Evolutionary conservation across 345 rosid genomes (phyloP), one percentile per base, ranked within the genome.

Genomic region (Camelina hispida): DNA sequence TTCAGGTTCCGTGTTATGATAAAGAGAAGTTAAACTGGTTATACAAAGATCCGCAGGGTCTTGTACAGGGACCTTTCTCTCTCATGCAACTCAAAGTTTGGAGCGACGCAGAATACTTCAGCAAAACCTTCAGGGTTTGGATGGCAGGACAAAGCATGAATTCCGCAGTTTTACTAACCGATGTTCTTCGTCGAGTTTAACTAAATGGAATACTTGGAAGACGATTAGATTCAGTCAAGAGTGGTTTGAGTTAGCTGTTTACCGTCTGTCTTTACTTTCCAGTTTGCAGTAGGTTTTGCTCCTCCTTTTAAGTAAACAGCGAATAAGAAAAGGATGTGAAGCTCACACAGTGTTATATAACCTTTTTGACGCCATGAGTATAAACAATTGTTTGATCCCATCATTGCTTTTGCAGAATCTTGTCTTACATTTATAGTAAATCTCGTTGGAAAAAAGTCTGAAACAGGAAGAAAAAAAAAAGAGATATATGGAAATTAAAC

Each of bases 21-120:
- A 68, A 63, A 5, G 79, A 53, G 67, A 74, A 80, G 63, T 13
- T 32, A 40, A 75, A 81, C 22, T 93, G 98, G 96, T 63, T 78
- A 73, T 93, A 91, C 72, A 16, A 40, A 62, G 96, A 93, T 80
- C 98, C 96, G 12, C 82, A 64, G 16, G 96, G 97, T 23, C 15
- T 10, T 18, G 22, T 69, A 42, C 97, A 80, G 9, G 93, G 96
- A 51, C 96, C 96, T n/a, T 89, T 91, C 82, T 73, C 92, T 1
- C 76, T 89, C n/a, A 20, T 18, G 11, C 64, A 74, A 6, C 87
- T 91, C 44, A 89, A 89, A 79, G 76, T 17, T 4, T 93, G 97
- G 97, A 52, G 63, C 5, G 89, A 89, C 22, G 77, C 43, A 1
- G 76, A 71, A 4, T 86, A 84, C 76, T 91, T 93, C 75, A 78